phyloP scores from a whole-genome alignment of 2,329 filamentous ascomycete genomes.

The Calonectria pseudoturangicola region DNA sequence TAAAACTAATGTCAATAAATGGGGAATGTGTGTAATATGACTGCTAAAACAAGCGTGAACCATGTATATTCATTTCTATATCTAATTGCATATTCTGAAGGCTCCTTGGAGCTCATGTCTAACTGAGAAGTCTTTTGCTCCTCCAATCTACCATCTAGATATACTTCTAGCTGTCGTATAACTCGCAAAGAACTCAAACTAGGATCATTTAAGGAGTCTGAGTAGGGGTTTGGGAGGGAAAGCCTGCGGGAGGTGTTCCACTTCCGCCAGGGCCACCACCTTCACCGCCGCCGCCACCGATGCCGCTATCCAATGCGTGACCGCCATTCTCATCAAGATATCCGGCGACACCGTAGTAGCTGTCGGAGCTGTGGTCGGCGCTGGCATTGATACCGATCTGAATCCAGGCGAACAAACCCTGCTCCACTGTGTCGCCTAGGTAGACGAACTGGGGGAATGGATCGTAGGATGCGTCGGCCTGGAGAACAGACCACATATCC shows the following conservation, averaged over 20 bases:
- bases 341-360: constrained; percentile 38
- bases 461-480: constrained; percentile 68
- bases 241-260: constrained; percentile 11
- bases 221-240: too few relatives aligned
- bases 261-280: not conserved
- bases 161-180: too few relatives aligned
- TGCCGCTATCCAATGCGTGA: constrained; percentile 23
- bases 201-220: too few relatives aligned
- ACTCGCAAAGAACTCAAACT: too few relatives aligned
- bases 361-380: constrained; percentile 32
- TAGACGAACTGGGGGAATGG: constrained; percentile 75
- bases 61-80: too few relatives aligned
- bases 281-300: not conserved
- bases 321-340: constrained; percentile 37
- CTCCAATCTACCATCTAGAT: too few relatives aligned
- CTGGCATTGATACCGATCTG: constrained; percentile 67
- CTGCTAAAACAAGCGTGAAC: too few relatives aligned
- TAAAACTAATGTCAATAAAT: too few relatives aligned
- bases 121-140: too few relatives aligned
- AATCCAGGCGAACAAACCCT: constrained; percentile 74
- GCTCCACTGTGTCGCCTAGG: constrained; percentile 70
- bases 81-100: too few relatives aligned
- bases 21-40: too few relatives aligned
- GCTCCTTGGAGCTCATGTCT: too few relatives aligned
- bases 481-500: constrained; percentile 63